These are phyloP conservation scores for Agrocybe pediades DNA, from an alignment of 768 basidiomycete genomes.

Conservation along the genomic window DNA sequence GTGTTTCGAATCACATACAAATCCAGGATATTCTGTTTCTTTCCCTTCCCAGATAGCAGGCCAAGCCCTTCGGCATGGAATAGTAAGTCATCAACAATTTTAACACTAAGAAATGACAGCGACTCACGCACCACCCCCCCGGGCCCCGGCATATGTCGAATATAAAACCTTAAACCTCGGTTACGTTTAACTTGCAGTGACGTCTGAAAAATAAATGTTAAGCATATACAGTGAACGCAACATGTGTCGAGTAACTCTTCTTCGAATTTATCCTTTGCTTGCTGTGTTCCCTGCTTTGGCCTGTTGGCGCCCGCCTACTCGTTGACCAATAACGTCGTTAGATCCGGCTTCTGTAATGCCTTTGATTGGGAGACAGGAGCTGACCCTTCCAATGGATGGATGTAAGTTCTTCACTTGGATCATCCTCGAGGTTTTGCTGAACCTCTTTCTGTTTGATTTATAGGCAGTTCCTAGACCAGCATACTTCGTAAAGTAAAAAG, in stretches of 20 bases:
- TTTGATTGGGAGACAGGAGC: constrained; percentile 50
- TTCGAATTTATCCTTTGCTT: constrained; percentile 40
- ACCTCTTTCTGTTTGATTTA: too few species aligned
- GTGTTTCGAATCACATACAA: constrained; percentile 17
- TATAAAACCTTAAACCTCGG: constrained; percentile 26
- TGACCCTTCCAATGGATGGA: constrained; percentile 63
- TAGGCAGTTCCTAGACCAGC: constrained; percentile 41
- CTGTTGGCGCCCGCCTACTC: constrained; percentile 31
- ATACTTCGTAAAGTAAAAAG: constrained; percentile 46
- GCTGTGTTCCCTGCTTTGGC: background rate
- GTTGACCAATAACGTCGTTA: constrained; percentile 41
- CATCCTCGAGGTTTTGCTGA: background rate
- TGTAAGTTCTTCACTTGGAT: constrained; percentile 42
- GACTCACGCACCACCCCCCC: constrained; percentile 33
- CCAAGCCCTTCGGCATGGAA: constrained; percentile 33
- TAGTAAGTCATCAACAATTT: background rate
- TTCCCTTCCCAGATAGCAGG: constrained; percentile 56
- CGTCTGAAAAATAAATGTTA: background rate
- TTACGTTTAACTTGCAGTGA: background rate
- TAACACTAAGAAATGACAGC: background rate
- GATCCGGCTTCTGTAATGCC: constrained; percentile 46
- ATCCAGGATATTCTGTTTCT: constrained; percentile 47
- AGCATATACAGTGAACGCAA: constrained; percentile 51
- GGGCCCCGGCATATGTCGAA: constrained; percentile 36
- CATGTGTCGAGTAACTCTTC: constrained; percentile 51